phyloP scores from a whole-genome alignment of 768 basidiomycete species.

The Auriculariales sp. region DNA sequence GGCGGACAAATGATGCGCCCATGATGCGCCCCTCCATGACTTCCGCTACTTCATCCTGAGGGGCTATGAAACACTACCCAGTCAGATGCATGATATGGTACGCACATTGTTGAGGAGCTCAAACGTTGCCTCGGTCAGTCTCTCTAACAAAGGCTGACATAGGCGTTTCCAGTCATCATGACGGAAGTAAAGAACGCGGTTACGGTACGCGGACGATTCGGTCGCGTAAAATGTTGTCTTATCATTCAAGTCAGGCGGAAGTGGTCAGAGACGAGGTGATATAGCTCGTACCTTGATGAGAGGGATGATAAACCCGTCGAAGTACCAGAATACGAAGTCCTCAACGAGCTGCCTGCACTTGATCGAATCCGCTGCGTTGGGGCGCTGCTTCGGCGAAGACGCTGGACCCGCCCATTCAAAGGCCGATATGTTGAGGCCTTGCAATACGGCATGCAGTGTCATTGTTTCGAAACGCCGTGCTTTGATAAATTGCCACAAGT shows the following conservation, averaged over 20 bases:
- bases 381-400: constrained; percentile 13
- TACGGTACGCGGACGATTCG: constrained; percentile 73
- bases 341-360: constrained; percentile 73
- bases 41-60: constrained; percentile 48
- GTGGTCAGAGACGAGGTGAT: neutral
- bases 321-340: constrained; percentile 91
- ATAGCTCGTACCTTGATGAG: constrained; percentile 49
- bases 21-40: constrained; percentile 58
- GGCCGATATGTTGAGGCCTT: constrained; percentile 56
- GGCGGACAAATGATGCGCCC: constrained; percentile 73
- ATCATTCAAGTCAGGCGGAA: neutral
- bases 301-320: constrained; percentile 70
- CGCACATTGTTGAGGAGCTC: constrained; percentile 51
- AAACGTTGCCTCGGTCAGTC: constrained; percentile 60
- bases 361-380: constrained; percentile 46
- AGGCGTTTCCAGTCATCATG: constrained; percentile 88
- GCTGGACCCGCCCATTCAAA: constrained; percentile 62
- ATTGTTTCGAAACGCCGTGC: constrained; percentile 71
- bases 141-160: constrained; percentile 65
- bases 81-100: neutral
- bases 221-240: constrained; percentile 93
- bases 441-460: constrained; percentile 60
- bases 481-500: constrained; percentile 56
- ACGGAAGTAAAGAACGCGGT: constrained; percentile 78
- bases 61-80: neutral